Evolutionary conservation across 345 rosid genomes (phyloP).

Genomic region (Brassica nigra): DNA sequence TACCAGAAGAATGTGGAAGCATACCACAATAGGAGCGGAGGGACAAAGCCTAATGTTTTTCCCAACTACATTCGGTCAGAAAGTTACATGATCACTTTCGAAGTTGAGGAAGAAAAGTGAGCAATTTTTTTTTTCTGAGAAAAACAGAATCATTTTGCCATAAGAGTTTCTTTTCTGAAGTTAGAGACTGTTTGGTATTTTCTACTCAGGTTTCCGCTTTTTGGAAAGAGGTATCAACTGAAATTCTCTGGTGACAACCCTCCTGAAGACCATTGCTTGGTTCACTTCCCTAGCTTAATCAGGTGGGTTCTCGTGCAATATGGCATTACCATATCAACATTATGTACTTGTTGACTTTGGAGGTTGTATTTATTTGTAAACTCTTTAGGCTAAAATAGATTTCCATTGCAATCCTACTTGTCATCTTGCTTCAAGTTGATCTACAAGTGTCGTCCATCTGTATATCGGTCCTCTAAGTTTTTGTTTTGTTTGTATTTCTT

Average conservation of each 20-base stretch:
- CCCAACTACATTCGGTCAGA: conserved; percentile 96
- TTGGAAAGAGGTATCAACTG: conserved; percentile 93
- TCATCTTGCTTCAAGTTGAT: conserved; percentile 6
- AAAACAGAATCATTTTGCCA: background rate
- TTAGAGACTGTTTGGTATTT: conserved; percentile 15
- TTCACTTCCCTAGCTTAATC: conserved; percentile 97
- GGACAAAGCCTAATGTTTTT: conserved; percentile 80
- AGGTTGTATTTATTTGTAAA: background rate
- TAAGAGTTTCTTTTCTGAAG: background rate
- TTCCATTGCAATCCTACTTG: background rate
- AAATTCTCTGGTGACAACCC: conserved; percentile 78
- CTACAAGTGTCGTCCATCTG: conserved; percentile 1
- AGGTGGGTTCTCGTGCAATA: conserved; percentile 46
- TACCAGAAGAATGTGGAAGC: conserved; percentile 99
- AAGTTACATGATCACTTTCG: conserved; percentile 89
- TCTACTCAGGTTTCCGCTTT: conserved; percentile 74
- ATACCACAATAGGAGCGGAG: conserved; percentile 78
- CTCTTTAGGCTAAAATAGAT: background rate
- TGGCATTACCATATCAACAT: background rate
- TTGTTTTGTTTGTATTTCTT: background rate
- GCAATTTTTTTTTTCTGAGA: background rate
- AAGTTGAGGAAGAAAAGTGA: conserved; percentile 96
- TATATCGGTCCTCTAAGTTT: background rate
- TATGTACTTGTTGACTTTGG: conserved; percentile 11
- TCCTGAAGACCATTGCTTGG: conserved; percentile 87